Evolutionary conservation across 2,329 filamentous ascomycete genomes (phyloP), one percentile per base, ranked within the genome.

Genomic region (Verticillium zaregamsianum): DNA sequence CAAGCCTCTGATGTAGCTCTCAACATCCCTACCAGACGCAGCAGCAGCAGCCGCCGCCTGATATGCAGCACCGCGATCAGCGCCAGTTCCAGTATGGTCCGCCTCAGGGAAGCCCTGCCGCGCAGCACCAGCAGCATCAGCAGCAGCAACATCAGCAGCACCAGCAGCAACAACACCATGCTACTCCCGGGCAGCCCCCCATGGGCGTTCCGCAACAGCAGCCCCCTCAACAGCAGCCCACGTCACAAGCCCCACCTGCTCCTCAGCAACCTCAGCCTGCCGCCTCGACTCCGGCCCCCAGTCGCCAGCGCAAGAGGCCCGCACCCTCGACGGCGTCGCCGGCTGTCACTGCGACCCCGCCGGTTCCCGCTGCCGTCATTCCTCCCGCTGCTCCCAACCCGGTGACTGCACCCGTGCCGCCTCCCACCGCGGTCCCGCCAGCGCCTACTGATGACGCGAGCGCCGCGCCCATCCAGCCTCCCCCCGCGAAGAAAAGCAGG

Each of bases 401-500:
- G 45, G 45, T 23, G 20, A 23, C 45, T 3, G 45, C 17, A 23
- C 45, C 45, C 45, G 67, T 69, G 31, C 71, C 72, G 60, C 66
- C 73, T 56, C 68, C 69, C 54, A 66, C 73, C 32, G 75, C 75
- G 61, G 57, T 65, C 8, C 70, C 72, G 45, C 56, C 66, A 8
- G 60, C 68, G 4, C 57, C 65, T 6, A 61, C 67, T 6, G 75
- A 77, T 25, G 74, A 78, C 35, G 66, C 69, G 7, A 72, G 69
- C 20, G 63, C 68, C 2, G 71, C 72, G 1, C 68, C 76, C 0
- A 64, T 63, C 7, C 68, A 69, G 68, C 82, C 81, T 32, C 86
- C 86, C 2, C 86, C 87, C 7, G 81, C 86, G 57, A 99, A 98
- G 81, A 97, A 97, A 80, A 95, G 92, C 70, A 85, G 95, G 64